Conservation (phyloP, 2,329 filamentous ascomycete genomes). For the Helicocarpus griseus region DNA sequence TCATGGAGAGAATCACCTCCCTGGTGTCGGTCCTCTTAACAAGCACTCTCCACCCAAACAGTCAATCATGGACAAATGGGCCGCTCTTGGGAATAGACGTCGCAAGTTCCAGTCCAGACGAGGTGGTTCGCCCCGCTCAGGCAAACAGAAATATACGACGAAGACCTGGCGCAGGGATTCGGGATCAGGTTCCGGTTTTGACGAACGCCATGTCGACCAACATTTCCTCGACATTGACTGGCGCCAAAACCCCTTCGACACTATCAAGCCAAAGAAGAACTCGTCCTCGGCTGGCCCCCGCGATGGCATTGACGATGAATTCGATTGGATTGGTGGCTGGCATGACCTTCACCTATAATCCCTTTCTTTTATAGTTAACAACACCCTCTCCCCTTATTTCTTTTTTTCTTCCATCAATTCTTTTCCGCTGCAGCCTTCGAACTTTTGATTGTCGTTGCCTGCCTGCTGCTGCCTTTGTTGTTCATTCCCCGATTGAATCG, state of each 20-base stretch:
- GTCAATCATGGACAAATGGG: constrained; percentile 68
- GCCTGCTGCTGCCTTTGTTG: constrained; percentile 5
- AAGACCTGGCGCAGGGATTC: constrained; percentile 35
- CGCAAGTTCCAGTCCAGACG: constrained; percentile 53
- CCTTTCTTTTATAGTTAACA: constrained; percentile 6
- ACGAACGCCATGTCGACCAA: constrained; percentile 22
- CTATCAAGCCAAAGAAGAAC: constrained; percentile 21
- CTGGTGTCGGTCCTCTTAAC: constrained; percentile 30
- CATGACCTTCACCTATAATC: constrained; percentile 57
- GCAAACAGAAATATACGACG: constrained; percentile 35
- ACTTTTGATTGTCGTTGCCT: constrained; percentile 6
- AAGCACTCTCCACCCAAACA: constrained; percentile 52
- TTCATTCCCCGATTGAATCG: constrained; percentile 1
- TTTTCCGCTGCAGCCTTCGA: background rate
- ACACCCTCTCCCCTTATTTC: constrained; percentile 12
- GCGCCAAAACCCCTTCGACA: constrained; percentile 32
- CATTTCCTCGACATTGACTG: constrained; percentile 37
- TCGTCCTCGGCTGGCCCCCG: constrained; percentile 26
- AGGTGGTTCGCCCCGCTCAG: constrained; percentile 41
- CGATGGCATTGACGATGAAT: constrained; percentile 56
- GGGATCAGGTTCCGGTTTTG: constrained; percentile 23
- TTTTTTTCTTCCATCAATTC: constrained; percentile 8
- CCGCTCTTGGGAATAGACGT: constrained; percentile 72
- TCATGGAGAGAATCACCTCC: constrained; percentile 59
- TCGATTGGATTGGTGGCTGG: constrained; percentile 95